These are phyloP conservation scores for Prunus yedoensis DNA, from an alignment of 331 rosid species.

Conservation along the genomic window DNA sequence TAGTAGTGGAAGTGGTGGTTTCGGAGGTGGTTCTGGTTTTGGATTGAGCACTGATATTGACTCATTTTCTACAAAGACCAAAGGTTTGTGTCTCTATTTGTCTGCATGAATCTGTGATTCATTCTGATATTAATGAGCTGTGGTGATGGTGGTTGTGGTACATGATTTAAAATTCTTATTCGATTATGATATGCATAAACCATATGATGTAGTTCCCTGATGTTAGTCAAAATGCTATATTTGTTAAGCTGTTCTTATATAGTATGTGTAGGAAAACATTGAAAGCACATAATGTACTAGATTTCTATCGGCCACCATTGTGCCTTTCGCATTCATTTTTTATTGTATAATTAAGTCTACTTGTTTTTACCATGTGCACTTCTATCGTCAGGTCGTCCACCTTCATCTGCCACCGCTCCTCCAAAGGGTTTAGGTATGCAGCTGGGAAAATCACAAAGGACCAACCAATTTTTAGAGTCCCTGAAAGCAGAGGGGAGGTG, in stretches of 20 bases:
- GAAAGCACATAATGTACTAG: not conserved
- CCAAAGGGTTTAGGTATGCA: constrained; percentile 91
- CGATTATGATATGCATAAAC: not conserved
- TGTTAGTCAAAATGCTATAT: not conserved
- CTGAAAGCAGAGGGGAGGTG: constrained; percentile 96
- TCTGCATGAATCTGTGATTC: constrained; percentile 17
- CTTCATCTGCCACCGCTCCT: constrained; percentile 87
- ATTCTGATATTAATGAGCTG: constrained; percentile 18
- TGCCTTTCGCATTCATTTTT: not conserved
- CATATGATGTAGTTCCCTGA: not conserved
- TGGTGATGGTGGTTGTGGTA: constrained; percentile 13
- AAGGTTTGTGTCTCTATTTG: constrained; percentile 53
- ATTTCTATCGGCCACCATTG: not conserved
- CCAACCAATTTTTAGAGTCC: constrained; percentile 88
- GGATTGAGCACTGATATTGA: constrained; percentile 68
- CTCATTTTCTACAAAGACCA: constrained; percentile 71
- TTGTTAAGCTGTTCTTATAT: not conserved
- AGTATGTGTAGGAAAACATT: not conserved
- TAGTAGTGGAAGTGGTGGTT: constrained; percentile 80
- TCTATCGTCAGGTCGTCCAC: constrained; percentile 57
- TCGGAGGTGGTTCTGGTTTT: constrained; percentile 86
- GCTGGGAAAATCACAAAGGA: constrained; percentile 82
- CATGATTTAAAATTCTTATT: not conserved
- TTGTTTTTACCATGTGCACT: constrained; percentile 18
- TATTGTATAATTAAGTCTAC: not conserved